phyloP scores from a whole-genome alignment of 768 basidiomycete species.

The Amanita phalloides region DNA sequence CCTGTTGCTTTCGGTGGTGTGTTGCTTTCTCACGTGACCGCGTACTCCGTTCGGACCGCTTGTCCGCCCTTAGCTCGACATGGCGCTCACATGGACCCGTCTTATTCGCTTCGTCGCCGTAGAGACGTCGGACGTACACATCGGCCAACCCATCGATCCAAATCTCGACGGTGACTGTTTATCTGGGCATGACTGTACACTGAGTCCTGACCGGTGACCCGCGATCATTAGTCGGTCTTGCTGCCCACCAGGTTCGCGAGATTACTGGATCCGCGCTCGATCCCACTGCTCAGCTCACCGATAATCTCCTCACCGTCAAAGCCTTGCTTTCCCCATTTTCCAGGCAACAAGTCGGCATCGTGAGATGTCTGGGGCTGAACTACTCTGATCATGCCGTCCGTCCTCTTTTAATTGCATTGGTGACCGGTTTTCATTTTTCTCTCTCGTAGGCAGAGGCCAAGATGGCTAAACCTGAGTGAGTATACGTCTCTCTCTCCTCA shows the following conservation, averaged over 20 bases:
- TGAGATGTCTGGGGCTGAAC: conserved; percentile 72
- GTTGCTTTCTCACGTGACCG: conserved; percentile 1
- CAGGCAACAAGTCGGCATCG: conserved; percentile 53
- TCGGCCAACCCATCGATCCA: conserved; percentile 67
- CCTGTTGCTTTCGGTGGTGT: conserved; percentile 7
- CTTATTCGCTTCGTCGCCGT: conserved; percentile 74
- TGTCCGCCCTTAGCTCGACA: neutral
- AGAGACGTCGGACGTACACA: conserved; percentile 64
- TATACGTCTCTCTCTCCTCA: neutral
- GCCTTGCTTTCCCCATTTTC: conserved; percentile 61
- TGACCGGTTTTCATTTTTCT: conserved; percentile 1
- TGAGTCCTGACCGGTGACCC: too few species aligned
- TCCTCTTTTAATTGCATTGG: conserved; percentile 1
- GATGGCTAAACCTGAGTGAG: conserved; percentile 52
- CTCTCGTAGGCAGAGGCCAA: conserved; percentile 50
- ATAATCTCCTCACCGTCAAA: conserved; percentile 57
- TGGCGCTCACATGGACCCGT: conserved; percentile 44
- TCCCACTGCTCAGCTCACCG: conserved; percentile 51
- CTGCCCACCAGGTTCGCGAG: conserved; percentile 52
- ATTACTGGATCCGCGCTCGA: conserved; percentile 64
- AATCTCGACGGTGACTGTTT: conserved; percentile 44
- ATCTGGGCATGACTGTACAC: neutral
- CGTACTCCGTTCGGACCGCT: neutral
- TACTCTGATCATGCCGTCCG: conserved; percentile 76
- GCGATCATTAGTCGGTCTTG: conserved; percentile 41